phyloP scores from a whole-genome alignment of 768 basidiomycete species.

The Boletus patriciae region DNA sequence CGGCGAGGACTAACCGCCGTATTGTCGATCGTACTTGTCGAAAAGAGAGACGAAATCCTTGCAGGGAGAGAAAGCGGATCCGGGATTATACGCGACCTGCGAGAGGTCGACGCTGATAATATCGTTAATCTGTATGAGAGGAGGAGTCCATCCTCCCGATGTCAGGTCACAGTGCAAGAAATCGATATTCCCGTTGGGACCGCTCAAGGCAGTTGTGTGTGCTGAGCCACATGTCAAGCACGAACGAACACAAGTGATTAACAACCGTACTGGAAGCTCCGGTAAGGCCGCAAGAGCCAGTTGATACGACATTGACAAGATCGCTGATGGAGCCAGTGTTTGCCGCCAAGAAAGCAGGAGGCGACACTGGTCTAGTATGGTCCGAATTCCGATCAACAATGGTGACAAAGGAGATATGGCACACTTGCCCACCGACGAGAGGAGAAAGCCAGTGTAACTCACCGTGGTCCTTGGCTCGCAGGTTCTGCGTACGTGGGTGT shows the following conservation, averaged over 20 bases:
- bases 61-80: slow-evolving; percentile 63
- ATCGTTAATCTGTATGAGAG: slow-evolving; percentile 53
- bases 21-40: slow-evolving; percentile 53
- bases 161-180: slow-evolving; percentile 81
- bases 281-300: slow-evolving; percentile 43
- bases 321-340: slow-evolving; percentile 9
- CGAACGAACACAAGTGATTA: not conserved
- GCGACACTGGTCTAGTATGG: not conserved
- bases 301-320: slow-evolving; percentile 38
- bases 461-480: not conserved
- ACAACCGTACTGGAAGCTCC: slow-evolving; percentile 49
- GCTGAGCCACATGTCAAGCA: slow-evolving; percentile 34
- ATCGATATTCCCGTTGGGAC: slow-evolving; percentile 70
- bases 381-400: not conserved
- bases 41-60: slow-evolving; percentile 51
- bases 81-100: slow-evolving; percentile 46
- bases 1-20: slow-evolving; percentile 35
- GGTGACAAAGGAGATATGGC: not conserved
- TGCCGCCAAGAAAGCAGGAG: not conserved
- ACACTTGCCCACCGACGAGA: not conserved
- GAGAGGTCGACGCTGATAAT: slow-evolving; percentile 48
- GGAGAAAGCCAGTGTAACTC: not conserved
- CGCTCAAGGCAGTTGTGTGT: slow-evolving; percentile 47
- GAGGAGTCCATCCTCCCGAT: slow-evolving; percentile 68
- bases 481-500: not conserved